phyloP scores from a whole-genome alignment of 176 grass and related monocot genomes.

The Aegilops speltoides region DNA sequence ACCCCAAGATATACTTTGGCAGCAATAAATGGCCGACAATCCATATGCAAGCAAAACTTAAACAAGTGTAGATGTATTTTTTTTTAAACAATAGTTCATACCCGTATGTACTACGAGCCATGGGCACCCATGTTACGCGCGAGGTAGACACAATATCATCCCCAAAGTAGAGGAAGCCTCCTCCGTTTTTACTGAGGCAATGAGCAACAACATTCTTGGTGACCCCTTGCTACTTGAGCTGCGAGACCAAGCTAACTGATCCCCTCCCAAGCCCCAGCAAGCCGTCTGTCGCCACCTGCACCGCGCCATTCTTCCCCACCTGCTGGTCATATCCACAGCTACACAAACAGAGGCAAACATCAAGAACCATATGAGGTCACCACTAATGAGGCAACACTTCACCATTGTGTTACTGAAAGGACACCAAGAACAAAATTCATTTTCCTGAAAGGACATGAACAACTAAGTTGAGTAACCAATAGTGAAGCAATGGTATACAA shows the following conservation, averaged over 20 bases:
- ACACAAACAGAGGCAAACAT: constrained; percentile 13
- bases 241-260: constrained; percentile 61
- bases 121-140: constrained; percentile 57
- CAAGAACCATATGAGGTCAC: not conserved
- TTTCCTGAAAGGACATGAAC: too few species aligned
- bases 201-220: constrained; percentile 83
- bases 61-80: not conserved
- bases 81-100: not conserved
- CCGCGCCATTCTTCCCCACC: constrained; percentile 39
- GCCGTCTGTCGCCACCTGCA: constrained; percentile 51
- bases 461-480: too few species aligned
- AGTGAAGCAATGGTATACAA: too few species aligned
- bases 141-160: constrained; percentile 67
- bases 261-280: constrained; percentile 79
- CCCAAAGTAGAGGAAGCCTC: constrained; percentile 83
- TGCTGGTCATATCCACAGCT: constrained; percentile 92
- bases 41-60: not conserved
- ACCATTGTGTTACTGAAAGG: not conserved
- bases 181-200: constrained; percentile 64
- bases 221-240: constrained; percentile 79
- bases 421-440: too few species aligned
- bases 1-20: not conserved
- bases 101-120: constrained; percentile 47
- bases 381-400: not conserved
- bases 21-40: not conserved